phyloP scores from a whole-genome alignment of 2,329 filamentous ascomycete species.

The Helicocarpus griseus region DNA sequence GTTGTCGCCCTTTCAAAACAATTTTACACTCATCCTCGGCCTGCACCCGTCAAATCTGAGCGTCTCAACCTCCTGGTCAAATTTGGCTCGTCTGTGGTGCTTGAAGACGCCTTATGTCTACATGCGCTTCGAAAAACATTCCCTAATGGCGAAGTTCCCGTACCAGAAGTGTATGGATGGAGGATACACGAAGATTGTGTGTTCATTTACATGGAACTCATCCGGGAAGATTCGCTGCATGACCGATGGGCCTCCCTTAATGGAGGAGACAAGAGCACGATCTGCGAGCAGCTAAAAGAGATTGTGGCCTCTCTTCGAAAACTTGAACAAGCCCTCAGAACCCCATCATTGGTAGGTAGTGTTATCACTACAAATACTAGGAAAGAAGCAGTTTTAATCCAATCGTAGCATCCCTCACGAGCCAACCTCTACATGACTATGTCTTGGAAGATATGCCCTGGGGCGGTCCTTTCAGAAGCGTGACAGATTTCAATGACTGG shows the following conservation, averaged over 20 bases:
- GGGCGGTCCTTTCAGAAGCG: conserved; percentile 15
- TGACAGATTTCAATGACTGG: conserved; percentile 20
- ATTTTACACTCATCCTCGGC: too few relatives aligned
- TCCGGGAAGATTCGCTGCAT: conserved; percentile 19
- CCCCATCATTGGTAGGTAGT: conserved; percentile 16
- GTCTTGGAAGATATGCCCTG: conserved; percentile 13
- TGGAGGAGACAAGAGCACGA: conserved; percentile 7
- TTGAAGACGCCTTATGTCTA: conserved; percentile 17
- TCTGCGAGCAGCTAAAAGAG: conserved; percentile 13
- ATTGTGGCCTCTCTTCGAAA: conserved; percentile 14
- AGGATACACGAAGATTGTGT: conserved; percentile 14
- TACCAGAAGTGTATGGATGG: conserved; percentile 31
- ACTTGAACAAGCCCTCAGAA: conserved; percentile 14
- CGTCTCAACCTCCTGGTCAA: conserved; percentile 18
- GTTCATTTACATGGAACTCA: conserved; percentile 27
- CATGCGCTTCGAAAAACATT: conserved; percentile 15
- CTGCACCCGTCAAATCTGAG: conserved; percentile 12
- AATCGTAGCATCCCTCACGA: conserved; percentile 14
- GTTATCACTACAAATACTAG: neutral
- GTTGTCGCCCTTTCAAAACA: too few relatives aligned
- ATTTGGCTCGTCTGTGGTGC: conserved; percentile 13
- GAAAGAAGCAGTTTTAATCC: neutral
- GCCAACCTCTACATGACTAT: conserved; percentile 13
- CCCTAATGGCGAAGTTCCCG: conserved; percentile 17
- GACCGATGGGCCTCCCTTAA: conserved; percentile 16